Evolutionary conservation across 1,139 yeast genomes (phyloP).

Genomic region (Geotrichum bryndzae): DNA sequence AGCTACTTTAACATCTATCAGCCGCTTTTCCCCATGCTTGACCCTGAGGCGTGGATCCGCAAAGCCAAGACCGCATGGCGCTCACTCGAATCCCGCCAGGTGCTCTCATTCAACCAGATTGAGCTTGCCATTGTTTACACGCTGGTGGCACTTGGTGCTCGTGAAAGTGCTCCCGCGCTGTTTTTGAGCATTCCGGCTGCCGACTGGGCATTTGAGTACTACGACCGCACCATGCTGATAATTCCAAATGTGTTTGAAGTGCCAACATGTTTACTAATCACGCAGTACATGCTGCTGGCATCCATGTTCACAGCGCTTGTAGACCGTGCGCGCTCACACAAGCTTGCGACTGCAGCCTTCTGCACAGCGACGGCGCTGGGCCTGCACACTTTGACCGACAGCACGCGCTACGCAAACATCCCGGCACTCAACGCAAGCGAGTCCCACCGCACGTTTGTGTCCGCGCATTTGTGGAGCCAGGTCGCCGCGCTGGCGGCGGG

Average conservation of each 20-base stretch:
- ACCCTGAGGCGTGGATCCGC: slow-evolving; percentile 23
- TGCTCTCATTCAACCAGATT: slow-evolving; percentile 12
- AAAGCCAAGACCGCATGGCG: slow-evolving; percentile 26
- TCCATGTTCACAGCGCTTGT: slow-evolving; percentile 19
- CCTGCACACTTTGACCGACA: slow-evolving; percentile 17
- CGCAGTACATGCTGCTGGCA: slow-evolving; percentile 21
- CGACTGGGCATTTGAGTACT: slow-evolving; percentile 23
- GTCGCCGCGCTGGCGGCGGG: slow-evolving; percentile 13
- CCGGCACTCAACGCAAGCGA: slow-evolving; percentile 17
- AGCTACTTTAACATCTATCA: slow-evolving; percentile 21
- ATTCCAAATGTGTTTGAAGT: slow-evolving; percentile 21
- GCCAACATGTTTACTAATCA: slow-evolving; percentile 16
- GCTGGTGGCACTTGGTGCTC: slow-evolving; percentile 24
- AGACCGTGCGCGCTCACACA: slow-evolving; percentile 20
- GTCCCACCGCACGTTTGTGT: slow-evolving; percentile 21
- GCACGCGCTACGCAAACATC: slow-evolving; percentile 15
- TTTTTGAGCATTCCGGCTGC: slow-evolving; percentile 14
- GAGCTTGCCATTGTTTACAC: slow-evolving; percentile 24
- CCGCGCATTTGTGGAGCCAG: slow-evolving; percentile 21
- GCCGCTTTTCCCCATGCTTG: slow-evolving; percentile 22
- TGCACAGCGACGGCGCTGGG: slow-evolving; percentile 20
- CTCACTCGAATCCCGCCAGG: slow-evolving; percentile 21
- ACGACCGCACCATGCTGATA: slow-evolving; percentile 17
- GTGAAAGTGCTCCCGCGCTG: not conserved
- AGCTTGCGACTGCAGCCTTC: slow-evolving; percentile 19